Evolutionary conservation across 192 early-diverging fungal genomes (phyloP).

Genomic region (Rhizophagus prolifer): DNA sequence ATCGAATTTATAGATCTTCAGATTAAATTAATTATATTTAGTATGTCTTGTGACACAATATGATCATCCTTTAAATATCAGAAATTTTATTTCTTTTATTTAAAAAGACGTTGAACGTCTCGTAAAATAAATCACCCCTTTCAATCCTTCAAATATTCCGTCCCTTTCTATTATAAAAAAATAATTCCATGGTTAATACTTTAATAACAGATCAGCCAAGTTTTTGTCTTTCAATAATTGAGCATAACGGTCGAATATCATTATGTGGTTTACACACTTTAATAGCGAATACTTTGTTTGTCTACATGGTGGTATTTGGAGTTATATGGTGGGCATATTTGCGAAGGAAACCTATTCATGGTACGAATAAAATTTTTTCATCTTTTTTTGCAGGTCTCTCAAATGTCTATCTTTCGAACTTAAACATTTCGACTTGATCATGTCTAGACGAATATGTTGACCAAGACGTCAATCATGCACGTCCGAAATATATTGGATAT

Average conservation of each 20-base stretch:
- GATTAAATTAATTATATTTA: too few relatives aligned
- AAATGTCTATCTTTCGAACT: not conserved
- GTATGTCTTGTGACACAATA: too few relatives aligned
- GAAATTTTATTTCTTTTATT: too few relatives aligned
- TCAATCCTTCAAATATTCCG: not conserved
- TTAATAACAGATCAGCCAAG: not conserved
- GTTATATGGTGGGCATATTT: not conserved
- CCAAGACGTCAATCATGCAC: not conserved
- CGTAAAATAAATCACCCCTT: not conserved
- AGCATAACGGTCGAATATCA: conserved; percentile 1
- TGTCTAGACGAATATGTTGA: not conserved
- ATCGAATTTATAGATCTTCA: too few relatives aligned
- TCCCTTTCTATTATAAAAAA: not conserved
- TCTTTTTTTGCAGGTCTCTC: not conserved
- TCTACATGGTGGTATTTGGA: conserved; percentile 3
- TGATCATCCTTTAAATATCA: too few relatives aligned
- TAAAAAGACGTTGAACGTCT: too few relatives aligned
- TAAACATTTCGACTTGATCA: not conserved
- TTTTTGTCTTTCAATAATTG: not conserved
- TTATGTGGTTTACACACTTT: conserved; percentile 12
- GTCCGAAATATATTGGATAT: conserved; percentile 3
- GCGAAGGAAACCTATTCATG: not conserved
- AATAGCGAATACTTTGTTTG: not conserved
- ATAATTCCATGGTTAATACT: not conserved
- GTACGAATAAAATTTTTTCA: not conserved